Conservation (phyloP, 148 eudicot genomes). For the Linanthus parryae region DNA sequence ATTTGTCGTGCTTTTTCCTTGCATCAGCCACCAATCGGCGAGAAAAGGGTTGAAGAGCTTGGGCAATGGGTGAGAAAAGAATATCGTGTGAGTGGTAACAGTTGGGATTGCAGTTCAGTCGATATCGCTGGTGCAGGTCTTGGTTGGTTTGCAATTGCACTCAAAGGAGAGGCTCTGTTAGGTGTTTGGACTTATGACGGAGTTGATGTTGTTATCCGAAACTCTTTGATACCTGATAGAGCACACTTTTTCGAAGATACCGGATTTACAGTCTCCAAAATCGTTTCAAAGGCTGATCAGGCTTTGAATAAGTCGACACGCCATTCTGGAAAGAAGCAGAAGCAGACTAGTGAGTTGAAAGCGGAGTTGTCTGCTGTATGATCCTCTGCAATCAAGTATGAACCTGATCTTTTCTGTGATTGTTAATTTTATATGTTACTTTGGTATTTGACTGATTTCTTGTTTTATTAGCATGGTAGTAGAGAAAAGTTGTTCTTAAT, state of each 20-base stretch:
- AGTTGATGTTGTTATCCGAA: conserved; percentile 54
- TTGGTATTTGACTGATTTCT: no score
- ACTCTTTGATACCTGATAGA: conserved; percentile 63
- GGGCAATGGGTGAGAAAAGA: conserved; percentile 73
- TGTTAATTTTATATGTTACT: no score
- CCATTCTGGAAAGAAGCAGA: conserved; percentile 30
- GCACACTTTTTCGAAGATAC: conserved; percentile 62
- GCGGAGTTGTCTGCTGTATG: conserved; percentile 10
- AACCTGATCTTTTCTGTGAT: no score
- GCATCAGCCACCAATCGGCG: conserved; percentile 82
- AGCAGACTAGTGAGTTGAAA: conserved; percentile 9
- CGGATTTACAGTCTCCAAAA: conserved; percentile 77
- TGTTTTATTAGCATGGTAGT: no score
- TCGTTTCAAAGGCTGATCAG: conserved; percentile 71
- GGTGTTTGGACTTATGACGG: conserved; percentile 94
- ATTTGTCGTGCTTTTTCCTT: not conserved
- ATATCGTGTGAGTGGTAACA: conserved; percentile 46
- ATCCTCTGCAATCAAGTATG: no score
- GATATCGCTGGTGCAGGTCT: conserved; percentile 84
- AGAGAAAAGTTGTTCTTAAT: no score
- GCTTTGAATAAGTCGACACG: conserved; percentile 29
- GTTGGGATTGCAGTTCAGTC: conserved; percentile 68
- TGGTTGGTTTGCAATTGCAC: conserved; percentile 95
- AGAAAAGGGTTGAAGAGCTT: conserved; percentile 54
- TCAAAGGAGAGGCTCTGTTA: conserved; percentile 65